phyloP scores from a whole-genome alignment of 2,329 filamentous ascomycete genomes.

The Thelonectria olida region DNA sequence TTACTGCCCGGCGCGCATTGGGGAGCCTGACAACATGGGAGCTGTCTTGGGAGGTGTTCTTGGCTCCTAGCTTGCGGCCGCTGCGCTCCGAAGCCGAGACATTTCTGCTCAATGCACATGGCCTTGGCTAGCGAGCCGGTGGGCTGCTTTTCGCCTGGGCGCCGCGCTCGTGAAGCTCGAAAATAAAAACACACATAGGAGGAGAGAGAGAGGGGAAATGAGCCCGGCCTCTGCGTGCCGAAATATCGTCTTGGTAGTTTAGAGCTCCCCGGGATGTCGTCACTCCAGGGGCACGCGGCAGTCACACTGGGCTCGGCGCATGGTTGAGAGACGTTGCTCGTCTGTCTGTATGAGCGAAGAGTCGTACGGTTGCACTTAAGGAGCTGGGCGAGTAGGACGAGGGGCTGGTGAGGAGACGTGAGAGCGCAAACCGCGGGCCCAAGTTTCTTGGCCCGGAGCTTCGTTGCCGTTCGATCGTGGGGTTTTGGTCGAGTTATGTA shows the following conservation, averaged over 20 bases:
- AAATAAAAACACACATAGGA: not conserved
- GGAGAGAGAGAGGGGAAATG: constrained; percentile 31
- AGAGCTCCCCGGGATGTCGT: constrained; percentile 7
- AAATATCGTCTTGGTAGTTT: constrained; percentile 36
- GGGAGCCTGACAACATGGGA: constrained; percentile 13
- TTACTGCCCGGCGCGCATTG: constrained; percentile 18
- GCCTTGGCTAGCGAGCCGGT: constrained; percentile 38
- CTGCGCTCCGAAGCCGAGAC: constrained; percentile 28
- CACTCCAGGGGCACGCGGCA: constrained; percentile 28
- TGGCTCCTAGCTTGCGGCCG: constrained; percentile 31
- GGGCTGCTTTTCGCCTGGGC: constrained; percentile 21
- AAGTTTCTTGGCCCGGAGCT: constrained; percentile 12
- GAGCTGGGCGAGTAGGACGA: not conserved
- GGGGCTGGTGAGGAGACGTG: not conserved
- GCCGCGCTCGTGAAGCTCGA: constrained; percentile 30
- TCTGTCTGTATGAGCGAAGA: not conserved
- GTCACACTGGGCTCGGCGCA: constrained; percentile 11
- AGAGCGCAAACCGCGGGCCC: not conserved
- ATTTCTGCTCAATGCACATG: constrained; percentile 34
- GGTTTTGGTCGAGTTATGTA: not conserved
- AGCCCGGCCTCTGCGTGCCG: constrained; percentile 37
- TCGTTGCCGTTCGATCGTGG: constrained; percentile 4
- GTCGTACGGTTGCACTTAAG: constrained; percentile 7
- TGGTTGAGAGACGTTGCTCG: not conserved
- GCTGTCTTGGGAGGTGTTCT: constrained; percentile 22